These are phyloP conservation scores for Glycine latifolia DNA, from an alignment of 306 rosid species.

Conservation along the genomic window DNA sequence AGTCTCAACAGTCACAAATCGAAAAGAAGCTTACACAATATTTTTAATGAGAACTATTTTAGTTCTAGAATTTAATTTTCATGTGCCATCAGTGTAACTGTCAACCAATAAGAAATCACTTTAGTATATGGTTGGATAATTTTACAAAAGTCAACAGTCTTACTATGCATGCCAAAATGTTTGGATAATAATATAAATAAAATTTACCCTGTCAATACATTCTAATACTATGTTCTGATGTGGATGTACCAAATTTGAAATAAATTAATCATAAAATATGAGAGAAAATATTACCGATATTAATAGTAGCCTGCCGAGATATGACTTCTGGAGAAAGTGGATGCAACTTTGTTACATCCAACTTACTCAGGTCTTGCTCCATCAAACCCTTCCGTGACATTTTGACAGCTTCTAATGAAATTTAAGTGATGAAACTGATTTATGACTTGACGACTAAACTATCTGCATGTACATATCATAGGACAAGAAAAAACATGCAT, in stretches of 20 bases:
- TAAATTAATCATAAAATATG: not conserved
- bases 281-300: slow-evolving; percentile 67
- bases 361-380: slow-evolving; percentile 89
- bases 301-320: slow-evolving; percentile 95
- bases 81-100: not conserved
- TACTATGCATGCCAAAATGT: not conserved
- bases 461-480: slow-evolving; percentile 29
- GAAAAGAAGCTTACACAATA: not conserved
- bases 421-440: not conserved
- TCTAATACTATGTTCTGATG: no score
- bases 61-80: not conserved
- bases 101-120: not conserved
- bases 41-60: not conserved
- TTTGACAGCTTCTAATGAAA: slow-evolving; percentile 46
- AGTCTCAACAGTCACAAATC: slow-evolving; percentile 31
- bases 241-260: not conserved
- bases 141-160: not conserved
- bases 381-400: slow-evolving; percentile 94
- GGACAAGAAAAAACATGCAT: slow-evolving; percentile 4
- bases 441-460: slow-evolving; percentile 25
- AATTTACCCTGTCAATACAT: not conserved
- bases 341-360: slow-evolving; percentile 89
- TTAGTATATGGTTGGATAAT: no score
- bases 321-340: slow-evolving; percentile 97
- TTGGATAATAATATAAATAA: not conserved